phyloP scores from a whole-genome alignment of 1,284 basidiomycete genomes.

The Heterobasidion parviporum region DNA sequence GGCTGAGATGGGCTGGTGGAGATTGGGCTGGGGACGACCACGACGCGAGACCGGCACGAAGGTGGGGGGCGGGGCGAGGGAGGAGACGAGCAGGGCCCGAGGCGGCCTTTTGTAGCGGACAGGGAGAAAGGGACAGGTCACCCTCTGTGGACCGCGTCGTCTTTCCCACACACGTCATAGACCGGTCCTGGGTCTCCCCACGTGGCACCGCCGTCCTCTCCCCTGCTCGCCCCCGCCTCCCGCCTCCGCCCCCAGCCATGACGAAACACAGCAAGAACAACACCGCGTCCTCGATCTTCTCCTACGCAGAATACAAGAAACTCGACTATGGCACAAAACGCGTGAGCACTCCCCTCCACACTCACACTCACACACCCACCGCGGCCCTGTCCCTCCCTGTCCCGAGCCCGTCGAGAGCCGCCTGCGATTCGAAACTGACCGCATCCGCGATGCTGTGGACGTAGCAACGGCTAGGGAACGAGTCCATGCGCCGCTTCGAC shows the following conservation, averaged over 20 bases:
- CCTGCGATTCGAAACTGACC: not conserved
- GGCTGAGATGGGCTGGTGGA: too few relatives aligned
- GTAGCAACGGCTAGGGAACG: constrained; percentile 80
- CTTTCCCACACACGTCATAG: too few relatives aligned
- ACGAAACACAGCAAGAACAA: constrained; percentile 88
- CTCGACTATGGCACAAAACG: constrained; percentile 76
- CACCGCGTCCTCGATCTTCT: constrained; percentile 79
- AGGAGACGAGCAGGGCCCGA: too few relatives aligned
- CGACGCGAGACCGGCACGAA: too few relatives aligned
- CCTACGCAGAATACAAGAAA: constrained; percentile 80
- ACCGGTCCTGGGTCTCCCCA: too few relatives aligned
- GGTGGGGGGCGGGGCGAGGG: too few relatives aligned
- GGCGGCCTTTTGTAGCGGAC: too few relatives aligned
- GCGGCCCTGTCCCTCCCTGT: not conserved
- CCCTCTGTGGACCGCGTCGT: too few relatives aligned
- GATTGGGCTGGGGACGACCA: too few relatives aligned
- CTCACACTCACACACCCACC: not conserved
- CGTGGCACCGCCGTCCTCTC: too few relatives aligned
- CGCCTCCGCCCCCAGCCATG: constrained; percentile 31
- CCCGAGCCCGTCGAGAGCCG: too few relatives aligned
- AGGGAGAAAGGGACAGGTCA: too few relatives aligned
- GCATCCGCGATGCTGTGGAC: not conserved
- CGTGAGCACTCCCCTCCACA: constrained; percentile 28
- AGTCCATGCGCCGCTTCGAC: constrained; percentile 86
- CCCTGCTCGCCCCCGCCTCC: not conserved